These are phyloP conservation scores for Cadophora gregata DNA, from an alignment of 2,329 filamentous ascomycete genomes.

Conservation along the genomic window DNA sequence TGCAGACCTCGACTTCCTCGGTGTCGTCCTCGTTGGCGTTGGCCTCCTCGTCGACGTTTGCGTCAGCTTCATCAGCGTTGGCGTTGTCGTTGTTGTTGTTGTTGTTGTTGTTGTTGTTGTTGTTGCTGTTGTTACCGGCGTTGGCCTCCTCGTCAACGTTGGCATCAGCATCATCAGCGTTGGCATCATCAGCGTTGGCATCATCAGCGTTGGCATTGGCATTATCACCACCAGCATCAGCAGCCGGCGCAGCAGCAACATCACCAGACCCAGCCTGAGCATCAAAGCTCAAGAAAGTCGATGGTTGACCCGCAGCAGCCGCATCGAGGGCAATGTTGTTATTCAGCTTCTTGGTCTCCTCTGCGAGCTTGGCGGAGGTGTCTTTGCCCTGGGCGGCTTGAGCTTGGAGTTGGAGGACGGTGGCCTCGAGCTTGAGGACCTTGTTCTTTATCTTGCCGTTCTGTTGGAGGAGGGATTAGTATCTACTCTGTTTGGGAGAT, in stretches of 20 bases:
- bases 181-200: background rate
- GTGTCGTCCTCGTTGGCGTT: background rate
- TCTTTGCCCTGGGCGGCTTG: slow-evolving; percentile 55
- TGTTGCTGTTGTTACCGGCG: too few species aligned
- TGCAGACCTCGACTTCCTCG: background rate
- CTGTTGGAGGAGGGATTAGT: background rate
- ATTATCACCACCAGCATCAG: background rate
- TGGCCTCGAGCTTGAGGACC: slow-evolving; percentile 55
- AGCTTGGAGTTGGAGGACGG: slow-evolving; percentile 49
- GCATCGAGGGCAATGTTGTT: slow-evolving; percentile 54
- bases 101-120: too few species aligned
- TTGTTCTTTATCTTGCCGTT: slow-evolving; percentile 63
- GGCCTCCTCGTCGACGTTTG: too few species aligned
- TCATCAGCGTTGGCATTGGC: background rate
- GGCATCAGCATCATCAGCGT: background rate
- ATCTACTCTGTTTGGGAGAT: background rate
- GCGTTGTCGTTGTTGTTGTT: background rate
- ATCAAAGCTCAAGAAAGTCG: slow-evolving; percentile 24
- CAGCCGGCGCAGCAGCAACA: background rate
- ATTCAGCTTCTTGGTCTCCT: slow-evolving; percentile 57
- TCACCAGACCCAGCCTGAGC: slow-evolving; percentile 6
- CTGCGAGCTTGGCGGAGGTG: slow-evolving; percentile 51
- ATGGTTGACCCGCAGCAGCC: slow-evolving; percentile 44
- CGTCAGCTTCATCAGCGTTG: background rate
- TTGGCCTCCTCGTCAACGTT: too few species aligned